Evolutionary conservation across 441 rosid species (phyloP).

Genomic region (Erodium texanum): DNA sequence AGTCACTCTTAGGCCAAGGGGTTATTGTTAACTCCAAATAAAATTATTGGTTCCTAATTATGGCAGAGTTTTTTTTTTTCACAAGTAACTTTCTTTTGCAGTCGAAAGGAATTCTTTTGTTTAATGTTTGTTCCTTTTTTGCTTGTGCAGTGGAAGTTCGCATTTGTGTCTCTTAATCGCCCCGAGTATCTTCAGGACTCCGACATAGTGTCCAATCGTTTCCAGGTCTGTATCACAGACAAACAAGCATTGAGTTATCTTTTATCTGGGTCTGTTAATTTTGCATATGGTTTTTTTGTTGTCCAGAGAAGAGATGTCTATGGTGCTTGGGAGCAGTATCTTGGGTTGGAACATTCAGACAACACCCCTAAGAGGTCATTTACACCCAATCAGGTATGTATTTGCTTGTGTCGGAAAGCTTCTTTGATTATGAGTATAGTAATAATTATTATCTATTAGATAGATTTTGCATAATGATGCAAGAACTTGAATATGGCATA

Average conservation of each 20-base stretch:
- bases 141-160: slow-evolving; percentile 60
- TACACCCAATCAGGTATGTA: slow-evolving; percentile 57
- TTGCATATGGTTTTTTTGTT: slow-evolving; percentile 10
- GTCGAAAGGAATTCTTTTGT: no score
- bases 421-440: no score
- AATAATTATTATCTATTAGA: no score
- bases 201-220: slow-evolving; percentile 48
- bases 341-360: slow-evolving; percentile 61
- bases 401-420: background rate
- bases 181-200: slow-evolving; percentile 59
- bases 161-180: slow-evolving; percentile 51
- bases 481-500: background rate
- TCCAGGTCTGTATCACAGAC: slow-evolving; percentile 37
- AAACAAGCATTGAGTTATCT: no score
- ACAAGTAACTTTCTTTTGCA: no score
- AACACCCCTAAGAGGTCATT: slow-evolving; percentile 49
- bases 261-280: no score
- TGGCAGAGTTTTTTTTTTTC: no score
- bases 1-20: no score
- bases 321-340: slow-evolving; percentile 69
- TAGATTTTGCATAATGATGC: no score
- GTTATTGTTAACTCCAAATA: no score
- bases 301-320: slow-evolving; percentile 42
- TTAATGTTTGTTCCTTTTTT: no score
- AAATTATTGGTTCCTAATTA: no score